Evolutionary conservation across 257 asterid species (phyloP), one percentile per base, ranked within the genome.

Genomic region (Jaltomata sinuosa): DNA sequence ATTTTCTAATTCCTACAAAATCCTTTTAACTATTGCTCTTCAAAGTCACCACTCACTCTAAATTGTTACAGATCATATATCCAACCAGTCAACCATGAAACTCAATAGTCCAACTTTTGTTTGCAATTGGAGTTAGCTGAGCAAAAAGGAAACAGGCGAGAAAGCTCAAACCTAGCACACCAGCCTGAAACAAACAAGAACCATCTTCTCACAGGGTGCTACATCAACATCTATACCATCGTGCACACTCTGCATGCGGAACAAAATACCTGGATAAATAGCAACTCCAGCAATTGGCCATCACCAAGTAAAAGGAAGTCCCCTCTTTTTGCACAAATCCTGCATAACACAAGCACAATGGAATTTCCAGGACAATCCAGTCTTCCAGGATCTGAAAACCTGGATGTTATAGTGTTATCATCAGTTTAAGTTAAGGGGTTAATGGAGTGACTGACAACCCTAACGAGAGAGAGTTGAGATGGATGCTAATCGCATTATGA

Each of bases 311-410:
- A 54, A 34, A 67, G 79, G 71, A 38, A 65, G 71, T 79, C 54
- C 82, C 29, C 40, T 29, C 81, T 45, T 67, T 77, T 49, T 84
- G 85, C 53, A 61, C 53, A 78, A 32, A 69, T 31, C 90, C 93
- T 90, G 91, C 93, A 89, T 80, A 69, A 77, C 79, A 85, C 71
- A 85, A 84, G 64, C 49, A 82, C 77, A 77, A 53, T 52, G 62
- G 80, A 85, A 32, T 57, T 85, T 71, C 92, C 89, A 80, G 83
- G 83, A 84, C 81, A 83, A 86, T 68, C 67, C 52, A 83, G 79
- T 84, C 85, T 80, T 65, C 72, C 40, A 76, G 80, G 80, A 83
- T 78, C 54, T 77, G 83, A 49, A 79, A 80, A 86, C 88, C 81
- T 80, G 89, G 87, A 84, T 67, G 77, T 83, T 61, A 47, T 6